Evolutionary conservation across 441 rosid species (phyloP).

Genomic region (Syzygium malaccense): DNA sequence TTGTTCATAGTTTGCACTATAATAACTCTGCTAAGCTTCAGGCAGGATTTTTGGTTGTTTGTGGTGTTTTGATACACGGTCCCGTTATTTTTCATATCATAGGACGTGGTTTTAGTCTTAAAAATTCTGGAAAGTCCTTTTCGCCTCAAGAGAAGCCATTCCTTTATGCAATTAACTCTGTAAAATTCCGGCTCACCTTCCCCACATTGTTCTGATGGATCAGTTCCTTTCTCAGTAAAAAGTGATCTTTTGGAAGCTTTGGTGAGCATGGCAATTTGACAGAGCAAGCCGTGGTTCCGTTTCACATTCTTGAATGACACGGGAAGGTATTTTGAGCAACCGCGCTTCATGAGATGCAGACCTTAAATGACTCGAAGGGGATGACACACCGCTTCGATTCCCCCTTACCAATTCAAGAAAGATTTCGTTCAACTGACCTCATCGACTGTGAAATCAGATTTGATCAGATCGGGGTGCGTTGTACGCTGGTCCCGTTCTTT

Average conservation of each 20-base stretch:
- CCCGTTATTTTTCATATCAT: slow-evolving; percentile 34
- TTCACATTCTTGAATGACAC: not conserved
- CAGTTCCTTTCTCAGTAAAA: too few relatives aligned
- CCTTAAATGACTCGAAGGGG: not conserved
- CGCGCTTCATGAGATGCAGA: not conserved
- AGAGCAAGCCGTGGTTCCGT: not conserved
- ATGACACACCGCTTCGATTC: not conserved
- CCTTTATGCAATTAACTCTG: slow-evolving; percentile 10
- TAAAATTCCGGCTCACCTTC: slow-evolving; percentile 7
- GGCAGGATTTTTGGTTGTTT: slow-evolving; percentile 40
- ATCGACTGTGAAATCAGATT: not conserved
- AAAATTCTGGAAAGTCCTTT: slow-evolving; percentile 12
- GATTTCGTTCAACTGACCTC: not conserved
- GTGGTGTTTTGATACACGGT: slow-evolving; percentile 31
- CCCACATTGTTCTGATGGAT: not conserved
- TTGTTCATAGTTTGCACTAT: slow-evolving; percentile 6
- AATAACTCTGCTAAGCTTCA: slow-evolving; percentile 32
- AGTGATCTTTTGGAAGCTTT: too few relatives aligned
- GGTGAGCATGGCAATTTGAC: not conserved
- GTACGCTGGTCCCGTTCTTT: not conserved
- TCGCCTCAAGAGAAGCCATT: slow-evolving; percentile 15
- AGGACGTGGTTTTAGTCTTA: slow-evolving; percentile 23
- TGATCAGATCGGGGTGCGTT: not conserved
- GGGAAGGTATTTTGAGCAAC: not conserved
- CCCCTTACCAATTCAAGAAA: not conserved